These are phyloP conservation scores for Straminergon stramineum DNA, from an alignment of 225 moss, liverwort and hornwort genomes.

Conservation along the genomic window DNA sequence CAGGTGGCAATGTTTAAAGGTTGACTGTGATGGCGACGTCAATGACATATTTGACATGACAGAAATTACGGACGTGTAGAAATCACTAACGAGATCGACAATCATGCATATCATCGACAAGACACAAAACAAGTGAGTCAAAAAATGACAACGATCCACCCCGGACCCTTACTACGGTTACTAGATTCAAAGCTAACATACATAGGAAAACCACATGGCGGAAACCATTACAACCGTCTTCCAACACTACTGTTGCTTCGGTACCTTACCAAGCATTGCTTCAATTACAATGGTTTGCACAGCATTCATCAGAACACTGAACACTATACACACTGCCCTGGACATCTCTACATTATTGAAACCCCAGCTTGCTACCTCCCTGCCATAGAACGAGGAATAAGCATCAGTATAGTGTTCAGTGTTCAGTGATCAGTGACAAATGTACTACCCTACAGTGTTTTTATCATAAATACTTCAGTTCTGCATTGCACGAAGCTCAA, in stretches of 20 bases:
- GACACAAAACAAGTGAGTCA: background rate
- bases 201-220: background rate
- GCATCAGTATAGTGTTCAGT: background rate
- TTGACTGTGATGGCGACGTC: background rate
- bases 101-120: background rate
- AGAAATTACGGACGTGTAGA: background rate
- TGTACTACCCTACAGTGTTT: background rate
- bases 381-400: conserved; percentile 1
- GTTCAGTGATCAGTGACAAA: background rate
- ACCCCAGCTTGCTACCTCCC: conserved; percentile 4
- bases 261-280: background rate
- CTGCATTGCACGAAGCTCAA: background rate
- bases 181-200: background rate
- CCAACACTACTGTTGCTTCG: background rate
- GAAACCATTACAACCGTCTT: background rate
- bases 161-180: background rate
- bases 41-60: background rate
- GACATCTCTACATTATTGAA: conserved; percentile 7
- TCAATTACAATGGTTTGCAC: conserved; percentile 3
- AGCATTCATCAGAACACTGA: conserved; percentile 2
- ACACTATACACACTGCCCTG: conserved; percentile 14
- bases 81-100: background rate
- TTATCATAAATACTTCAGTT: background rate
- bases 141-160: background rate
- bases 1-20: background rate